A percentile compares a stretch with the other conserved stretches of the same genome.
Conservation (phyloP, 257 asterid species). For the Ligustrum vulgare region DNA sequence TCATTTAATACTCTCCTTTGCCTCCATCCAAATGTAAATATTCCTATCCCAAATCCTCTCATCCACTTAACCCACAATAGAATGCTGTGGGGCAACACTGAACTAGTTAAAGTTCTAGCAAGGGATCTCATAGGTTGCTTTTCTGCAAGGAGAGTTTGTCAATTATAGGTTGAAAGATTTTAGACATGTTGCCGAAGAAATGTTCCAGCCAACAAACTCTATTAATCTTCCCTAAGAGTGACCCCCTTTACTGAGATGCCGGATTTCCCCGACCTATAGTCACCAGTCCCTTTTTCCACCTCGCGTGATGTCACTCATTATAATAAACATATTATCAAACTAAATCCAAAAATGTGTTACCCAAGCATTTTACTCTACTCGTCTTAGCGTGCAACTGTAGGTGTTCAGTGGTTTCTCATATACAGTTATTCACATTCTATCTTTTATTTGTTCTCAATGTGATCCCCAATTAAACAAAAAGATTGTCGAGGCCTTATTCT, state of each 20-base stretch:
- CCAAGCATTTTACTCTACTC: neutral
- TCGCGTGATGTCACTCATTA: neutral
- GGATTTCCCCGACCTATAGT: neutral
- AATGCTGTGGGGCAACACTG: neutral
- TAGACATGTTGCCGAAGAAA: neutral
- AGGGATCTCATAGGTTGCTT: neutral
- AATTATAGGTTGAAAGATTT: neutral
- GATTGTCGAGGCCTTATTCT: neutral
- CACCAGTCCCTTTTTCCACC: neutral
- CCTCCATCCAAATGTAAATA: neutral
- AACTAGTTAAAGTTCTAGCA: neutral
- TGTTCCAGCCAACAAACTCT: neutral
- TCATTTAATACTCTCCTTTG: neutral
- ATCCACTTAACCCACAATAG: neutral
- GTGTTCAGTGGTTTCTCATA: neutral
- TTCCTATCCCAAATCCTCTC: neutral
- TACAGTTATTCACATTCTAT: neutral
- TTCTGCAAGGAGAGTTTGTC: neutral
- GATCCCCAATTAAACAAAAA: neutral
- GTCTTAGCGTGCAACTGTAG: neutral
- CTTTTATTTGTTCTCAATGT: neutral
- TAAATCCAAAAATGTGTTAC: neutral
- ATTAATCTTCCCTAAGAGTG: neutral
- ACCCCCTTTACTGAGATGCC: neutral
- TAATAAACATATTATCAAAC: neutral